phyloP scores from a whole-genome alignment of 768 basidiomycete species.

The Pulveroboletus sp. region DNA sequence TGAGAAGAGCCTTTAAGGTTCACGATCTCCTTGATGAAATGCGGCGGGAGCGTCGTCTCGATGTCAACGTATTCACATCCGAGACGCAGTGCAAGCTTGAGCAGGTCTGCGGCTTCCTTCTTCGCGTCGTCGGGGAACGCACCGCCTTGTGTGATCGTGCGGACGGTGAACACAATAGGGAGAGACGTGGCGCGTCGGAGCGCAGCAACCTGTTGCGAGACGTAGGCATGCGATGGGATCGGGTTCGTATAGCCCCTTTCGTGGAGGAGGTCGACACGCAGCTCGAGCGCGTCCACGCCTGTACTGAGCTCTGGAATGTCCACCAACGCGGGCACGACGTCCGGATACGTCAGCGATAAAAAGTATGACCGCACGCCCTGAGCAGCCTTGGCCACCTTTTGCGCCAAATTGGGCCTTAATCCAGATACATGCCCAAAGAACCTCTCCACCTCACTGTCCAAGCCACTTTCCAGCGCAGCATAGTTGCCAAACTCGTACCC shows the following conservation, averaged over 20 bases:
- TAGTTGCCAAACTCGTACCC: slow-evolving; percentile 82
- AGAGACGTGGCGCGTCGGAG: slow-evolving; percentile 72
- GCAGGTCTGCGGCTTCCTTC: slow-evolving; percentile 67
- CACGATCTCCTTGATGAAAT: slow-evolving; percentile 53
- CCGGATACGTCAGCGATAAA: slow-evolving; percentile 88
- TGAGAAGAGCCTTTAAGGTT: slow-evolving; percentile 64
- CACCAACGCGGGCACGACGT: slow-evolving; percentile 64
- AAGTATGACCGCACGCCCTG: slow-evolving; percentile 77
- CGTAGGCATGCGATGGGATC: slow-evolving; percentile 66
- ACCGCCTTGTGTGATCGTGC: slow-evolving; percentile 86
- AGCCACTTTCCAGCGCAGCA: slow-evolving; percentile 37
- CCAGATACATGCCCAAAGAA: slow-evolving; percentile 92
- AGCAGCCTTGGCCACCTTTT: slow-evolving; percentile 37
- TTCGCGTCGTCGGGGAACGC: slow-evolving; percentile 77
- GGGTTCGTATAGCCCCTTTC: slow-evolving; percentile 43
- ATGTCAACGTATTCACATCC: slow-evolving; percentile 93
- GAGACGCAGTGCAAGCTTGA: slow-evolving; percentile 71
- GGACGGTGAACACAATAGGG: slow-evolving; percentile 89
- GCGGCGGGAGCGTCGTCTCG: slow-evolving; percentile 72
- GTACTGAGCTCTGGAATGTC: slow-evolving; percentile 67
- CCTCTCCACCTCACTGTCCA: slow-evolving; percentile 56
- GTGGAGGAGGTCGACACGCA: slow-evolving; percentile 88
- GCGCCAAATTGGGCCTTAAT: slow-evolving; percentile 55
- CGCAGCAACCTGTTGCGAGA: slow-evolving; percentile 73
- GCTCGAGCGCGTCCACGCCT: slow-evolving; percentile 88